Conservation (phyloP, 352 stramenopile species). For the Pythium phragmiticola region DNA sequence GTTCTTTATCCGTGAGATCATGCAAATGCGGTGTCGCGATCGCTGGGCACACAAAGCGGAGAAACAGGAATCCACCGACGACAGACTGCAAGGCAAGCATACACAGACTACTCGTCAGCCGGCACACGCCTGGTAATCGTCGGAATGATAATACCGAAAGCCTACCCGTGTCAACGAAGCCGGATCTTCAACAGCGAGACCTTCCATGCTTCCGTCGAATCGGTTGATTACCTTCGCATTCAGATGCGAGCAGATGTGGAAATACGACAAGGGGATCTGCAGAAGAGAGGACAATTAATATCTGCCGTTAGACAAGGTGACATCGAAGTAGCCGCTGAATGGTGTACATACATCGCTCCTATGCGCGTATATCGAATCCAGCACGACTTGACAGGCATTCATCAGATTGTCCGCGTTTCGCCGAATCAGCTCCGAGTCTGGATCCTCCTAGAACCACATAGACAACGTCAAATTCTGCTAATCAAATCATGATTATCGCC, state of each 20-base stretch:
- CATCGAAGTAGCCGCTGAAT: not conserved
- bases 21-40: slow-evolving; percentile 88
- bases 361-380: slow-evolving; percentile 79
- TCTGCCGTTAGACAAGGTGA: not conserved
- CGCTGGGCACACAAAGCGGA: slow-evolving; percentile 86
- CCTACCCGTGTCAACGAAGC: slow-evolving; percentile 31
- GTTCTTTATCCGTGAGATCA: slow-evolving; percentile 72
- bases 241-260: slow-evolving; percentile 46
- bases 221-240: slow-evolving; percentile 41
- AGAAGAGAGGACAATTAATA: not conserved
- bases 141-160: not conserved
- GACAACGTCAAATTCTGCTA: not conserved
- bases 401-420: slow-evolving; percentile 81
- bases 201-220: slow-evolving; percentile 40
- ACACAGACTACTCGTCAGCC: not conserved
- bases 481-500: not conserved
- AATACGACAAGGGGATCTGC: slow-evolving; percentile 41
- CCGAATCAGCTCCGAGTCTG: slow-evolving; percentile 6
- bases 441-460: slow-evolving; percentile 14
- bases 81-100: slow-evolving; percentile 46
- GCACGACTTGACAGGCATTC: slow-evolving; percentile 76
- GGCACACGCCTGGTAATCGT: not conserved
- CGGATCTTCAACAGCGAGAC: slow-evolving; percentile 31
- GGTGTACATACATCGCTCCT: slow-evolving; percentile 35
- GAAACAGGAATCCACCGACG: slow-evolving; percentile 86